Evolutionary conservation across 305 asterid genomes (phyloP).

Genomic region (Caryopteris hybrid): DNA sequence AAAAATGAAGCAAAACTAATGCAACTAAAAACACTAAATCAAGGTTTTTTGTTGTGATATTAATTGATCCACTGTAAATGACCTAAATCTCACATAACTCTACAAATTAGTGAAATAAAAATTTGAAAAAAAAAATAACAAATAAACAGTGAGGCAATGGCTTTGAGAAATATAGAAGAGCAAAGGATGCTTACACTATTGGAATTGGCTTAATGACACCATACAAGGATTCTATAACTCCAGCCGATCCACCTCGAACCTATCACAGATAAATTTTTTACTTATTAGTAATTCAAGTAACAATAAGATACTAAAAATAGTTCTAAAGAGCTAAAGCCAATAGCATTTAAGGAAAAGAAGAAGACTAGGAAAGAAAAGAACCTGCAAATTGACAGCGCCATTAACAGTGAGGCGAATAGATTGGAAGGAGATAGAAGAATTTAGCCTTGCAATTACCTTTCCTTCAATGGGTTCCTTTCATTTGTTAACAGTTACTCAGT

Average conservation of each 20-base stretch:
- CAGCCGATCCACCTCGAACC: conserved; percentile 95
- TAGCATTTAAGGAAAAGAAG: neutral
- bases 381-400: conserved; percentile 80
- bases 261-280: conserved; percentile 10
- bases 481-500: conserved; percentile 6
- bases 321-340: neutral
- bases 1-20: neutral
- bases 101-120: neutral
- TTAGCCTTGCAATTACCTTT: conserved; percentile 44
- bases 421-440: conserved; percentile 62
- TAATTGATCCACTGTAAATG: neutral
- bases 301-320: neutral
- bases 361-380: conserved; percentile 4
- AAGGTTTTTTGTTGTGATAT: neutral
- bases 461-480: conserved; percentile 66
- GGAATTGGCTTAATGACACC: conserved; percentile 78
- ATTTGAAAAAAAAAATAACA: too few species aligned
- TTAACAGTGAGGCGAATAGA: conserved; percentile 64
- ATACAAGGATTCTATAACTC: conserved; percentile 73
- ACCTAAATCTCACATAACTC: neutral
- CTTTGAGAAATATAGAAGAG: neutral
- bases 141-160: neutral
- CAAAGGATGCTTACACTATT: conserved; percentile 45
- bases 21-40: neutral
- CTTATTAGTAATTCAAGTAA: neutral